Evolutionary conservation across 2,329 filamentous ascomycete genomes (phyloP).

Genomic region (Colletotrichum gigasporum): DNA sequence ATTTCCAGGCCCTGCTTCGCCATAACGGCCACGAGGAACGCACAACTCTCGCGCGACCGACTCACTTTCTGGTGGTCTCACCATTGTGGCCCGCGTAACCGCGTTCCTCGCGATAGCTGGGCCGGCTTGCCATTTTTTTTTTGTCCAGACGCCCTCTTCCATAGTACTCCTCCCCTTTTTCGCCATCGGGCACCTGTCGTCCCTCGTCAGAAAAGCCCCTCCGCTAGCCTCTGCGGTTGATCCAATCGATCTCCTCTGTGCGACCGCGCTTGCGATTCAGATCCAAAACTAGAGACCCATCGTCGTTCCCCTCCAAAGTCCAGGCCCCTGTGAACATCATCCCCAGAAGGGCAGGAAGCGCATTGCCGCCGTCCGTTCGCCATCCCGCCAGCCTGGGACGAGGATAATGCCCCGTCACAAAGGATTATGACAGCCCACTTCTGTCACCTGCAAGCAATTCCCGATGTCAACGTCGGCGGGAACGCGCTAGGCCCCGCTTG

Average conservation of each 20-base stretch:
- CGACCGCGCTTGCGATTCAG: constrained; percentile 10
- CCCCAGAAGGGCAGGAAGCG: not conserved
- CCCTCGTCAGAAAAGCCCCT: not conserved
- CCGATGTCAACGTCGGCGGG: not conserved
- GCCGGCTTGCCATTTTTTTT: not conserved
- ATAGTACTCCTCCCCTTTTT: not conserved
- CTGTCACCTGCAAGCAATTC: not conserved
- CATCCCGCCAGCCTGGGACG: constrained; percentile 19
- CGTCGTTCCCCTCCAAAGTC: not conserved
- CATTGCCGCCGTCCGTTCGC: not conserved
- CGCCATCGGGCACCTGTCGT: not conserved
- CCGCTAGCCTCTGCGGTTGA: not conserved
- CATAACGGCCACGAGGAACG: constrained; percentile 28
- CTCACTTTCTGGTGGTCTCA: constrained; percentile 13
- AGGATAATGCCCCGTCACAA: constrained; percentile 3
- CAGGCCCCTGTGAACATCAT: not conserved
- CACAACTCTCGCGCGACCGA: constrained; percentile 20
- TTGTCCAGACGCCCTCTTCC: not conserved
- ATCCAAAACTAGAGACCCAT: constrained; percentile 7
- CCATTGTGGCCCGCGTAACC: constrained; percentile 12
- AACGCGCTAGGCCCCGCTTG: constrained; percentile 3
- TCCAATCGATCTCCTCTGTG: constrained; percentile 23
- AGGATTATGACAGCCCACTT: constrained; percentile 8
- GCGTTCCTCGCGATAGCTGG: constrained; percentile 24
- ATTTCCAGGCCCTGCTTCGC: not conserved